Evolutionary conservation across 768 basidiomycete genomes (phyloP).

Genomic region (Phaffia australis): DNA sequence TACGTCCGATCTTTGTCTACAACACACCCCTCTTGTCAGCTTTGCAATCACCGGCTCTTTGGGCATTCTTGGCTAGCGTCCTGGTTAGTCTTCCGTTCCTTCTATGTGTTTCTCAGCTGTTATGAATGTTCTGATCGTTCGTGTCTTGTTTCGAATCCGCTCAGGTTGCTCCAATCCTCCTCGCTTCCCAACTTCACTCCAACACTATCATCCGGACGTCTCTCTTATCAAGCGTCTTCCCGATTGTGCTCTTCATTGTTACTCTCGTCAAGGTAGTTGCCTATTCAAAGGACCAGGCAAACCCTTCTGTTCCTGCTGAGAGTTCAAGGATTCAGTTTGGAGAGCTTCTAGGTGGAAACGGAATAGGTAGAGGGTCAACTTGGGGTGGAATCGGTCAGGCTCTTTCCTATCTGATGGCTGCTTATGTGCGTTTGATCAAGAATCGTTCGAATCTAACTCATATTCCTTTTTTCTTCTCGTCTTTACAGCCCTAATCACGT

Average conservation of each 20-base stretch:
- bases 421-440: not conserved
- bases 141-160: not conserved
- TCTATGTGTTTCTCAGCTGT: not conserved
- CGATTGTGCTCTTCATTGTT: slow-evolving; percentile 18
- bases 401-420: not conserved
- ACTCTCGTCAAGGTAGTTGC: slow-evolving; percentile 16
- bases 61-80: slow-evolving; percentile 2
- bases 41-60: slow-evolving; percentile 5
- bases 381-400: slow-evolving; percentile 24
- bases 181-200: slow-evolving; percentile 4
- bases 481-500: slow-evolving; percentile 13
- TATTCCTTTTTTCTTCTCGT: not conserved
- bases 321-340: slow-evolving; percentile 8
- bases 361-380: not conserved
- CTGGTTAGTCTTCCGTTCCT: slow-evolving; percentile 1
- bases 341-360: slow-evolving; percentile 10
- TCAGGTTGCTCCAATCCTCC: slow-evolving; percentile 8
- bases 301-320: not conserved
- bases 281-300: not conserved
- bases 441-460: not conserved
- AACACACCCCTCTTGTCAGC: not conserved
- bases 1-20: slow-evolving; percentile 11
- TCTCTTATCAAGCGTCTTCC: not conserved
- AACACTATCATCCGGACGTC: slow-evolving; percentile 5
- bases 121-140: not conserved